Percentiles rank a stretch among this genome's conserved stretches.
phyloP scores from a whole-genome alignment of 2,329 filamentous ascomycete genomes.

The Biscogniauxia mediterranea region DNA sequence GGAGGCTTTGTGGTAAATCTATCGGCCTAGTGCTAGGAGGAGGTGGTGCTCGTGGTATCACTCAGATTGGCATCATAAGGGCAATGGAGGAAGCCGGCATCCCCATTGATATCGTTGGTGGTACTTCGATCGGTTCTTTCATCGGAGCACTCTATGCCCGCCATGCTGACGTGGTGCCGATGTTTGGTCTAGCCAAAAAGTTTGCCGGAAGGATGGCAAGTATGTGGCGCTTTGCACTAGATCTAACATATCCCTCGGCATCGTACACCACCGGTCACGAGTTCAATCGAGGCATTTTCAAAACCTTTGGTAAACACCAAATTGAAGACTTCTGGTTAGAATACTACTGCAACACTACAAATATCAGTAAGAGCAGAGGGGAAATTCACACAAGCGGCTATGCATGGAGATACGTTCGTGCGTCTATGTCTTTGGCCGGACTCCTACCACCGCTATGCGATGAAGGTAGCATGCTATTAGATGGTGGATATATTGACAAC shows the following conservation, averaged over 20 bases:
- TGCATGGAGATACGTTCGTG: slow-evolving; percentile 94
- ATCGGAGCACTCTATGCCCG: slow-evolving; percentile 93
- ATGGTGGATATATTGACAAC: slow-evolving; percentile 97
- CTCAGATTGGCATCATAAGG: slow-evolving; percentile 90
- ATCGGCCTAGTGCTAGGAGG: slow-evolving; percentile 92
- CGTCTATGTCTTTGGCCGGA: slow-evolving; percentile 94
- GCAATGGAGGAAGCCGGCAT: slow-evolving; percentile 95
- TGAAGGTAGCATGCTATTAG: slow-evolving; percentile 93
- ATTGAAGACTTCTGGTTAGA: slow-evolving; percentile 99
- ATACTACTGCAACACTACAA: slow-evolving; percentile 99
- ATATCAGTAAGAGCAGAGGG: slow-evolving; percentile 88
- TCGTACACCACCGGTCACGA: slow-evolving; percentile 98
- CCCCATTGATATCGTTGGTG: slow-evolving; percentile 91
- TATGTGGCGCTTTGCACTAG: slow-evolving; percentile 96
- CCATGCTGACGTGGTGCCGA: slow-evolving; percentile 93
- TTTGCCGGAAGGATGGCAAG: slow-evolving; percentile 98
- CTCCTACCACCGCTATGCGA: slow-evolving; percentile 92
- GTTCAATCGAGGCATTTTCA: slow-evolving; percentile 98
- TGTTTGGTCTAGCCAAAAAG: slow-evolving; percentile 95
- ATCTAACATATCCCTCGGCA: slow-evolving; percentile 92
- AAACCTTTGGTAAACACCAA: slow-evolving; percentile 93
- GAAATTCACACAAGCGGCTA: slow-evolving; percentile 97
- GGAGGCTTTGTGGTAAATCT: slow-evolving; percentile 88
- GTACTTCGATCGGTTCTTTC: slow-evolving; percentile 94
- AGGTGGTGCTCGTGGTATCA: slow-evolving; percentile 86